Base-by-base conservation (phyloP, 1,284 basidiomycete species). In the Somion occarium region DNA sequence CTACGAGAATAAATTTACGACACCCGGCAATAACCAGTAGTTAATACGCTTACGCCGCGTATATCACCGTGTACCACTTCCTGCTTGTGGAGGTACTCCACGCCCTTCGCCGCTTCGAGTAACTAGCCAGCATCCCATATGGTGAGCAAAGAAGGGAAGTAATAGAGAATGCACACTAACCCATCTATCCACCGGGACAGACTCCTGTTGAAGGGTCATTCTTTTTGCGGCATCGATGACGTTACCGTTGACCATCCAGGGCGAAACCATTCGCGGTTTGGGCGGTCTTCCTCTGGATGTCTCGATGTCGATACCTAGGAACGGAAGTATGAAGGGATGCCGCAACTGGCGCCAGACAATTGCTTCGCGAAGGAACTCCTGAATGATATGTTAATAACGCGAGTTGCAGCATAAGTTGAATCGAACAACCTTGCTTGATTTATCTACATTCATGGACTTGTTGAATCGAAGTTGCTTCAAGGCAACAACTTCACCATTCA, bases 41-140 rank as follows among this genome's bases (percentile, higher is more conserved):
- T 7, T 7, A 20, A 22, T 3, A 18, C 9, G 46, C 55, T 18
- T 30, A 58, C 56, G 5, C 50, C 55, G 26, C 51, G 53, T 13
- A 59, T 37, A 34, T 59, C 55, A 11, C 55, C 57, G 37, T 59
- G 57, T 19, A 59, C 39, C 19, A 59, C 37, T 2, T 42, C 44
- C 39, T 57, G 39, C 1, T 30, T 15, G 38, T 59, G 57, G 20
- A 59, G 49, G 44, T 59, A 59, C 13, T 27, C 43, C 38, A 59
- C 27, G 19, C 57, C 57, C 7, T 25, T 25, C 5, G 44, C 46
- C 1, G 51, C 38, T 38, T 54, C 48, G 7, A 44, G 44, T 24
- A 59, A 44, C 57, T 59, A 46, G 30, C 46, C 38, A 13, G 5
- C 20, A 5, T 41, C 18, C 9, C 44, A 25, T 39, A 34, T 20